Evolutionary conservation across 441 rosid genomes (phyloP).

Genomic region (Croton laevigatus): DNA sequence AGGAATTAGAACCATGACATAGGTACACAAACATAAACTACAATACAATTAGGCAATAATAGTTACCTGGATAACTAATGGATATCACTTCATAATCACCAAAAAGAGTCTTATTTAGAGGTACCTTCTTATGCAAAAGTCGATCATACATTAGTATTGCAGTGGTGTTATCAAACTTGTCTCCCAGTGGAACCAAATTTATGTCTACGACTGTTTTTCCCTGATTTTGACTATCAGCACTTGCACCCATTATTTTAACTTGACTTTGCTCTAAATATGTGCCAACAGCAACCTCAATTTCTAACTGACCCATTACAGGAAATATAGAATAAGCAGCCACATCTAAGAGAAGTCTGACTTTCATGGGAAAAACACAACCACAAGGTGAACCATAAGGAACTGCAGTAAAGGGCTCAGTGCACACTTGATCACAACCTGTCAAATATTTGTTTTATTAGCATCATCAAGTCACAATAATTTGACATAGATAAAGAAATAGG

Average conservation of each 20-base stretch:
- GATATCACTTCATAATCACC: slow-evolving; percentile 73
- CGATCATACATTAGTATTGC: slow-evolving; percentile 76
- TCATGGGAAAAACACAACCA: slow-evolving; percentile 96
- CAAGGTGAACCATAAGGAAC: slow-evolving; percentile 93
- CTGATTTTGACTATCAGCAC: slow-evolving; percentile 83
- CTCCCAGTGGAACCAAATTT: slow-evolving; percentile 94
- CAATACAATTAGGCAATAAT: slow-evolving; percentile 16
- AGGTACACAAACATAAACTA: slow-evolving; percentile 16
- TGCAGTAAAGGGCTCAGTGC: slow-evolving; percentile 85
- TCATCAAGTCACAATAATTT: slow-evolving; percentile 4
- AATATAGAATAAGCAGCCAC: slow-evolving; percentile 84
- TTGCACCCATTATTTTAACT: slow-evolving; percentile 97
- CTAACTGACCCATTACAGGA: slow-evolving; percentile 84
- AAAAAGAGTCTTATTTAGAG: slow-evolving; percentile 67
- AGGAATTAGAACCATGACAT: slow-evolving; percentile 22
- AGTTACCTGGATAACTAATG: slow-evolving; percentile 82
- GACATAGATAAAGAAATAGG: background rate
- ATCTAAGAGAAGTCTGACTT: slow-evolving; percentile 74
- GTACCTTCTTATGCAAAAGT: slow-evolving; percentile 67
- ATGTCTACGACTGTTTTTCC: slow-evolving; percentile 81
- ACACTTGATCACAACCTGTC: slow-evolving; percentile 86
- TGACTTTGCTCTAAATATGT: slow-evolving; percentile 92
- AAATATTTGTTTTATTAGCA: slow-evolving; percentile 31
- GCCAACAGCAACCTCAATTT: slow-evolving; percentile 91
- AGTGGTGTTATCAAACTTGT: slow-evolving; percentile 94